Evolutionary conservation across 306 rosid genomes (phyloP).

Genomic region (Hylodesmum podocarpum): DNA sequence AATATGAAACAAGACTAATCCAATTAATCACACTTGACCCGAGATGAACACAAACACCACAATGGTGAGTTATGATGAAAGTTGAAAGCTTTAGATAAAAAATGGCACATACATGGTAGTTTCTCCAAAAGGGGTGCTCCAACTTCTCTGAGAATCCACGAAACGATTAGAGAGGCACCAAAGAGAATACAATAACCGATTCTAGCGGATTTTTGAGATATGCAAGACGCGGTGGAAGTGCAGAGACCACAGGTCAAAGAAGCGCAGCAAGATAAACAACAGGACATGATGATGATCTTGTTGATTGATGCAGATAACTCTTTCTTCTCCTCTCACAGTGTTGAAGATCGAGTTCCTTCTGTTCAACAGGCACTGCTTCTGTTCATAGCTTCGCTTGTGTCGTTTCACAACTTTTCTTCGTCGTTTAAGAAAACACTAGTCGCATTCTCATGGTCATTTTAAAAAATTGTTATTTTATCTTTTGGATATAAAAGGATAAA

Average conservation of each 20-base stretch:
- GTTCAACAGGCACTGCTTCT: neutral
- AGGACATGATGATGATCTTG: constrained; percentile 55
- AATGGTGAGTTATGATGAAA: constrained; percentile 13
- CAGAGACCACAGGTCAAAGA: constrained; percentile 80
- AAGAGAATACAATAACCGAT: constrained; percentile 89
- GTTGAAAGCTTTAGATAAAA: neutral
- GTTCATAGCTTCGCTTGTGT: neutral
- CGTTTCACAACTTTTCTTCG: constrained; percentile 16
- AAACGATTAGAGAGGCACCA: constrained; percentile 68
- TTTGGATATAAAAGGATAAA: too few relatives aligned
- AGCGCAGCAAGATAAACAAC: constrained; percentile 61
- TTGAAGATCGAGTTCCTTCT: neutral
- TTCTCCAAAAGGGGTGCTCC: constrained; percentile 85
- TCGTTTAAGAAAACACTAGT: constrained; percentile 22
- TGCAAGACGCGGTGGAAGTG: constrained; percentile 78
- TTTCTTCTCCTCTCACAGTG: constrained; percentile 4
- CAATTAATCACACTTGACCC: neutral
- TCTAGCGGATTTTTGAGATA: constrained; percentile 78
- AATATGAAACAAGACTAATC: neutral
- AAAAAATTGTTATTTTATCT: neutral
- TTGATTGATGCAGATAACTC: neutral
- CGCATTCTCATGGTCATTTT: neutral
- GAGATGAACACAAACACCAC: constrained; percentile 28
- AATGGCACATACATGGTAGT: constrained; percentile 65
- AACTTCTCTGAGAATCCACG: constrained; percentile 92